Evolutionary conservation across 129 eudicot genomes (phyloP), one percentile per base, ranked within the genome.

Genomic region (Lactuca saligna): DNA sequence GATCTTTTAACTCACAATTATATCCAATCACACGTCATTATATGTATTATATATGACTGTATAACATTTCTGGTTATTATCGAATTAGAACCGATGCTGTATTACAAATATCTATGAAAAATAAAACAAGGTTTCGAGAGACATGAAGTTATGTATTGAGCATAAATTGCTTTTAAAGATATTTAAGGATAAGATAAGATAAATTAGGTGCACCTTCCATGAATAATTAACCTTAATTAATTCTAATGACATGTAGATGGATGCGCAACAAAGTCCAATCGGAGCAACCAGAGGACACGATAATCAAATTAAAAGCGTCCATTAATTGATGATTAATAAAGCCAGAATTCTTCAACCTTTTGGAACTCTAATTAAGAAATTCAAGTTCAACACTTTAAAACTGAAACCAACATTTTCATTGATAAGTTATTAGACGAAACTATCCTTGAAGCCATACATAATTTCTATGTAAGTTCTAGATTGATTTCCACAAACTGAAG

Each of bases 201-300:
- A 49, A 31, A 69, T 39, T 54, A 68, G 70, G 64, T 68, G 46
- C 56, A 68, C 70, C 67, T 33, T 67, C 68, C 73, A 11, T 57
- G n/a, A 56, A 56, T 56, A 55, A 65, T 41, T 34, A 74, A 66
- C 25, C 65, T 75, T 62, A 13, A 25, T 25, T 1, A n/a, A 17
- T 5, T 55, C 32, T 56, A 41, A 7, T 11, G 54, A 65, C 15
- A 71, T 35, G 44, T 49, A 17, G 57, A 75, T 8, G 48, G 10
- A 50, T 53, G 65, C 59, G 15, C 50, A 76, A 44, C 6, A 54
- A 76, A 39, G 75, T 76, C 59, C 38, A 53, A 60, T 53, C 31
- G 31, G 33, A 46, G 46, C 54, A 65, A 74, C 67, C 8, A 66
- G 44, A n/a, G 57, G 10, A 16, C 12, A 33, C 38, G 60, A 57